Evolutionary conservation across 345 rosid genomes (phyloP).

Genomic region (Rhizophora mangle): DNA sequence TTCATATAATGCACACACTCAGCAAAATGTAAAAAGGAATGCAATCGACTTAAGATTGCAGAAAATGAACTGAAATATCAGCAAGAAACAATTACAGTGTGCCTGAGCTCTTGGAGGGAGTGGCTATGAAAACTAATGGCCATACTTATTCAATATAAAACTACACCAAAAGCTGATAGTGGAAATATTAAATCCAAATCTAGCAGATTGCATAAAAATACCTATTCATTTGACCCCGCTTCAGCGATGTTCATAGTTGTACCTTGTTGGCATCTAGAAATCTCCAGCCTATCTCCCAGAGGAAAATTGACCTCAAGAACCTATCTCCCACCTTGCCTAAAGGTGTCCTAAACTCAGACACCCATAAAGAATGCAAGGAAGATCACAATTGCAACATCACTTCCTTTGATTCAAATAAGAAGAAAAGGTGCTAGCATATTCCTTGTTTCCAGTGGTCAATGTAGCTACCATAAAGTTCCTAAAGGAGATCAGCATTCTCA

Average conservation of each 20-base stretch:
- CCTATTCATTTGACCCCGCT: conserved; percentile 1
- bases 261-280: conserved; percentile 3
- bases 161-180: not conserved
- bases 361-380: conserved; percentile 1
- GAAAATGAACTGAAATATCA: too few relatives aligned
- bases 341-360: not conserved
- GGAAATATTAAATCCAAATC: not conserved
- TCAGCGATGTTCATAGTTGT: not conserved
- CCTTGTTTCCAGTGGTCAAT: not conserved
- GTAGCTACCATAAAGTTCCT: not conserved
- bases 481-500: not conserved
- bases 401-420: too few relatives aligned
- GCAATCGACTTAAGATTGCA: too few relatives aligned
- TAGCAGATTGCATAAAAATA: not conserved
- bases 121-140: too few relatives aligned
- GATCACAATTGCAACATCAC: not conserved
- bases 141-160: not conserved
- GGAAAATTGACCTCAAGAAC: not conserved
- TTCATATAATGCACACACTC: too few relatives aligned
- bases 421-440: not conserved
- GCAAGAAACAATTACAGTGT: too few relatives aligned
- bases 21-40: too few relatives aligned
- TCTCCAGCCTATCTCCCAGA: not conserved
- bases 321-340: not conserved
- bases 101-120: too few relatives aligned